A percentile compares a stretch with the other conserved stretches of the same genome.
Evolutionary conservation across 305 asterid species (phyloP).

Genomic region (Fraxinus angustifolia): DNA sequence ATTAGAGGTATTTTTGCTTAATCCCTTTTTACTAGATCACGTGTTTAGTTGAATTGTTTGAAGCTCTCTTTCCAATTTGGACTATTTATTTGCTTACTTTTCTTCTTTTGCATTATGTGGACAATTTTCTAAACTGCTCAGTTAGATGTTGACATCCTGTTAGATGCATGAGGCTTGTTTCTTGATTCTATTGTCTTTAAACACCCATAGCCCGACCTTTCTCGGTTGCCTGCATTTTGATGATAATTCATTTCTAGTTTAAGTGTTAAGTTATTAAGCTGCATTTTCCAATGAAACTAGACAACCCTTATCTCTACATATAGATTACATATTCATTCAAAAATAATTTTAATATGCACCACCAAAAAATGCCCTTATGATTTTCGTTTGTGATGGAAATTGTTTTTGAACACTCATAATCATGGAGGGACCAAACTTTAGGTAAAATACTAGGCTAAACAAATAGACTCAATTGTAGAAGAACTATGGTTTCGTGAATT

Average conservation of each 20-base stretch:
- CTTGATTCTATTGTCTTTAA: not conserved
- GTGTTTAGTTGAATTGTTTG: not conserved
- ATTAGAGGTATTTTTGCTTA: conserved; percentile 56
- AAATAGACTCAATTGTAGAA: not conserved
- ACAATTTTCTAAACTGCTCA: not conserved
- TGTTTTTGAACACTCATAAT: not conserved
- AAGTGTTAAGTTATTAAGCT: not conserved
- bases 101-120: not conserved
- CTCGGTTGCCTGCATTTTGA: not conserved
- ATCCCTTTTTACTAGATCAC: not conserved
- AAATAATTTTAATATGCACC: not conserved
- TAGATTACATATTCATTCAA: not conserved
- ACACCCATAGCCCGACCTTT: not conserved
- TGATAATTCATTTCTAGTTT: not conserved
- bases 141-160: not conserved
- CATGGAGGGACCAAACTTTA: not conserved
- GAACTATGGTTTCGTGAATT: not conserved
- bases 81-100: not conserved
- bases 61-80: not conserved
- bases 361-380: not conserved
- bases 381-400: not conserved
- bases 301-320: not conserved
- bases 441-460: not conserved
- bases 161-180: not conserved
- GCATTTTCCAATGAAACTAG: not conserved